Base-by-base conservation (phyloP, 352 stramenopile species). In the Pythium vanterpoolii region DNA sequence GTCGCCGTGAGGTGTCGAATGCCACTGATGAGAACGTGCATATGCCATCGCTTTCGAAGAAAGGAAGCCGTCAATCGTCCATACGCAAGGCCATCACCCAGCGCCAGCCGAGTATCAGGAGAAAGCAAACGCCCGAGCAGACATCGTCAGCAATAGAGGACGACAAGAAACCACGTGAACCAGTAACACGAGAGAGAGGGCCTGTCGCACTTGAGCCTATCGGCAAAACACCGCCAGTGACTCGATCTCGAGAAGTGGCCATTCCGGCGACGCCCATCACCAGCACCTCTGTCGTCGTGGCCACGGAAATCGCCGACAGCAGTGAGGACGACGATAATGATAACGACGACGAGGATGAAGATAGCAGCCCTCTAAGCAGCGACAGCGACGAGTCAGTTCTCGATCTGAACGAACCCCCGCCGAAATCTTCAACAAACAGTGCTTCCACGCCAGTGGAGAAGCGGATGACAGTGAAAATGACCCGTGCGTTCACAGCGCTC, bases 401-500 rank as follows among this genome's bases (percentile, higher is more conserved):
- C 18, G 62, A 69, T 21, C 33, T 69, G 18, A 52, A 48, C n/a
- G 38, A 47, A 23, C 27, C 34, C 13, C 13, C 1, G 23, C 33
- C 36, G 30, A 28, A 4, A 38, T 14, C 34, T 6, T 47, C 46
- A 26, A 21, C 31, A 18, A 45, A 13, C 28, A 10, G 18, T 3
- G 42, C 13, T 4, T 28, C 59, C 0, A 21, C 51, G 3, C 19
- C 44, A 21, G 58, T 21, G 3, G 40, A 53, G 13, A 62, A 60
- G 23, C 64, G 55, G 26, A 61, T 57, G 43, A 62, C 28, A 4
- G 31, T 42, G 49, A 66, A 79, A 21, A 87, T 87, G 33, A 79
- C 76, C 1, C 71, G 71, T 8, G 79, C 80, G 3, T 75, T 90
- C 61, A 84, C 62, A 2, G 80, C 80, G 23, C 66, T 90, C 1